phyloP scores from a whole-genome alignment of 306 rosid species.

The Morella rubra region DNA sequence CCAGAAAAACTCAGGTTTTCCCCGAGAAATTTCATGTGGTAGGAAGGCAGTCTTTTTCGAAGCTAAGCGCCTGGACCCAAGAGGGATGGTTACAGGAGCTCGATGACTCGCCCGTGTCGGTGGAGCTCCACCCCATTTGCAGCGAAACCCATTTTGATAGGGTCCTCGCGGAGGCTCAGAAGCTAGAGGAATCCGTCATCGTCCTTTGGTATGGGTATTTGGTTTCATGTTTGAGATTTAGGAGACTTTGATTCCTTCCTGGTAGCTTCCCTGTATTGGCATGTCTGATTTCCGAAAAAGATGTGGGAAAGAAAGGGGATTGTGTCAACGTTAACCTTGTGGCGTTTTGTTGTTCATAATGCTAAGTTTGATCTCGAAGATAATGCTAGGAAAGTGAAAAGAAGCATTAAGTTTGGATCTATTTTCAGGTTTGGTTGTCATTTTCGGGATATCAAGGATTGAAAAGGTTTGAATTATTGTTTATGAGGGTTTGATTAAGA shows the following conservation, averaged over 20 bases:
- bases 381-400: not conserved
- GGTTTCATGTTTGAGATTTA: not conserved
- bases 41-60: not conserved
- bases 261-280: not conserved
- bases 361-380: not conserved
- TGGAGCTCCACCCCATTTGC: slow-evolving; percentile 42
- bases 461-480: not conserved
- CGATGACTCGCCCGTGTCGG: slow-evolving; percentile 50
- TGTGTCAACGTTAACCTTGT: not conserved
- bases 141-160: slow-evolving; percentile 51
- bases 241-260: not conserved
- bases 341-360: not conserved
- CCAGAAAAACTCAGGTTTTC: not conserved
- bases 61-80: slow-evolving; percentile 26
- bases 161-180: slow-evolving; percentile 41
- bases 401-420: not conserved
- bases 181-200: slow-evolving; percentile 34
- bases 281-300: not conserved
- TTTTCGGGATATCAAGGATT: not conserved
- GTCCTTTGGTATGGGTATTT: slow-evolving; percentile 42
- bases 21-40: slow-evolving; percentile 21
- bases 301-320: not conserved
- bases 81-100: slow-evolving; percentile 41
- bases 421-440: not conserved
- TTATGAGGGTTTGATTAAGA: not conserved